Percentiles rank a stretch among this genome's conserved stretches.
Conservation (phyloP, 495 filamentous ascomycete genomes). For the Hypoxylon trugodes region DNA sequence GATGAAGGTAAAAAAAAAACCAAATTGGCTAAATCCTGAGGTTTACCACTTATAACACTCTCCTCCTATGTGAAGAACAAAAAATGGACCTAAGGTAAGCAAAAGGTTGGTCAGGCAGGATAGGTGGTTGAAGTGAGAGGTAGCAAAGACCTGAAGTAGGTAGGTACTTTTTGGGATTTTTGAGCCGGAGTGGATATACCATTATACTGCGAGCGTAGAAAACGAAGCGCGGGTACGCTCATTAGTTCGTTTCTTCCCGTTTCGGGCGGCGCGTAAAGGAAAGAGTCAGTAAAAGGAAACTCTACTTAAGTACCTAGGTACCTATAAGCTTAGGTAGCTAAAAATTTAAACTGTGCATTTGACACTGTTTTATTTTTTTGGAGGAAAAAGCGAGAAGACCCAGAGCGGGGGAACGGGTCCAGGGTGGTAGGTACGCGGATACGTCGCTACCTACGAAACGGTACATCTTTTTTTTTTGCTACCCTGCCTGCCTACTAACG, state of each 20-base stretch:
- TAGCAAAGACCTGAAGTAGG: too few relatives aligned
- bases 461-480: conserved; percentile 10
- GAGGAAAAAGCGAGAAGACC: too few relatives aligned
- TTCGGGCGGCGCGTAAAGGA: conserved; percentile 35
- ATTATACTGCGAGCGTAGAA: too few relatives aligned
- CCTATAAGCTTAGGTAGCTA: too few relatives aligned
- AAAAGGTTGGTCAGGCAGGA: too few relatives aligned
- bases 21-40: conserved; percentile 9
- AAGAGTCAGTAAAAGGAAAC: conserved; percentile 27
- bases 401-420: conserved; percentile 37
- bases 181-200: conserved; percentile 32
- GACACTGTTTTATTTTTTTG: too few relatives aligned
- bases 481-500: neutral
- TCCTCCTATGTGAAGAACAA: conserved; percentile 3
- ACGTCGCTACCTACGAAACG: too few relatives aligned
- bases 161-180: too few relatives aligned
- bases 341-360: too few relatives aligned
- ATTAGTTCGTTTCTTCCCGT: conserved; percentile 15
- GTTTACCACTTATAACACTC: conserved; percentile 10
- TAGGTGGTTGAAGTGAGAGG: conserved; percentile 5
- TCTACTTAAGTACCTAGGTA: neutral
- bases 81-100: conserved; percentile 8
- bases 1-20: conserved; percentile 1
- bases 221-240: conserved; percentile 36
- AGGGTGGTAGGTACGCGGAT: too few relatives aligned